Evolutionary conservation across 1,139 yeast genomes (phyloP), one percentile per base, ranked within the genome.

Genomic region (Magnusiomyces ingens): DNA sequence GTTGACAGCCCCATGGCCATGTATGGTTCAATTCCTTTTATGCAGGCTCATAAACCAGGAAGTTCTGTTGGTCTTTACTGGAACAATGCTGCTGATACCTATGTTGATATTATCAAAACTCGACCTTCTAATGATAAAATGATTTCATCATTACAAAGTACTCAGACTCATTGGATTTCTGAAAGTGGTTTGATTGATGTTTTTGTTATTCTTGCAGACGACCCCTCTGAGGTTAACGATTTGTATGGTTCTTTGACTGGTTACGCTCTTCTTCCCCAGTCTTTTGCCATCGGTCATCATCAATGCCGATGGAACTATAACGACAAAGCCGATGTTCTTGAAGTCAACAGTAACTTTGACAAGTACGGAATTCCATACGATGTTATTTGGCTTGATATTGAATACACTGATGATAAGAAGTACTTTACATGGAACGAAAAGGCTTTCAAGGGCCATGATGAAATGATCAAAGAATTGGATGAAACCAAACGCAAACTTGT

Each of bases 301-400:
- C 98, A 91, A 69, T 93, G 97, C 67, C 78, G 99, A 63, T 93
- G 99, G 99, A 94, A 93, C 69, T 93, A 93, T 71, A 88, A 89
- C 64, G 90, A 86, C 60, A 91, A 87, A 64, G 77, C 77, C 11
- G 99, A 93, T 68, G 93, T 93, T 1, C 69, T 89, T 43, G 82
- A 78, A 6, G 85, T 93, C 26, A 78, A 79, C 59, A 67, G 75
- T 2, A 76, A 80, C 57, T 85, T 94, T 76, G 98, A 93, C 67
- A 75, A 78, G 58, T 67, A 79, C 63, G 78, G 75, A 50, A 84
- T 94, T 56, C 98, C 99, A 2, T 87, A 84, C 66, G 99, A 93
- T 67, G 82, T 87, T 10, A 86, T 93, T 54, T 93, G 99, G 99
- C 77, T 93, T 52, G 99, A 93, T 69, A 80, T 93, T 53, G 99